Evolutionary conservation across 2,329 filamentous ascomycete species (phyloP), one percentile per base, ranked within the genome.

Genomic region (Phialophora tarda): DNA sequence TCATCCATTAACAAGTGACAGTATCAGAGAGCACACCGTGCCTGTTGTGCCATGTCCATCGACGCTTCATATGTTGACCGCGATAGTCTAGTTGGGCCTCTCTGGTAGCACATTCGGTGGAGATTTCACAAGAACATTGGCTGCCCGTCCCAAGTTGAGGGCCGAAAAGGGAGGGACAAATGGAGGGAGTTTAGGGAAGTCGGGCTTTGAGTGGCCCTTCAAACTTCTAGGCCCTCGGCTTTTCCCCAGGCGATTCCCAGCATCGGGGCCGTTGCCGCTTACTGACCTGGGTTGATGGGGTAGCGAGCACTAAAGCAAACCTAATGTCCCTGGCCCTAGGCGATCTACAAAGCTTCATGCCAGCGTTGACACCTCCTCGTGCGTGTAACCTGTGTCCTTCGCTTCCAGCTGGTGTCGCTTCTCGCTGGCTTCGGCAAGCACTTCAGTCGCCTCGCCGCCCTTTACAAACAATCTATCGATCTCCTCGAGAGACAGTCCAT

Each of bases 401-500:
- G 14, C 26, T 54, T 54, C 50, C 8, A 54, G 50, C 24, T 54
- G 50, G 26, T 54, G 50, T 17, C 50, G 23, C 50, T 54, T 54
- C 26, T 54, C 50, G 26, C 50, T 54, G 23, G 50, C 50, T 12
- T 54, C 50, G 21, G 50, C 24, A 30, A 54, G 50, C 24, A 30
- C 26, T 24, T 54, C 50, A 54, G 50, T 30, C 12, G 24, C 50
- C 24, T 54, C 50, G 24, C 50, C 21, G 12, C 24, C 50, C 21
- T 56, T 56, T 7, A 50, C 58, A 23, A 60, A 60, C 6, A 50
- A 21, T 26, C 26, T 26, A 30, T 66, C 64, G 21, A 66, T 63
- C 23, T 66, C 64, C 34, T 66, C 64, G 12, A 66, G 53, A 32
- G 57, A 55, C 8, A 62, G n/a, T 21, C 57, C 57, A 10, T 55